Evolutionary conservation across 148 eudicot genomes (phyloP), one percentile per base, ranked within the genome.

Genomic region (Vaccinium vitisidaea): DNA sequence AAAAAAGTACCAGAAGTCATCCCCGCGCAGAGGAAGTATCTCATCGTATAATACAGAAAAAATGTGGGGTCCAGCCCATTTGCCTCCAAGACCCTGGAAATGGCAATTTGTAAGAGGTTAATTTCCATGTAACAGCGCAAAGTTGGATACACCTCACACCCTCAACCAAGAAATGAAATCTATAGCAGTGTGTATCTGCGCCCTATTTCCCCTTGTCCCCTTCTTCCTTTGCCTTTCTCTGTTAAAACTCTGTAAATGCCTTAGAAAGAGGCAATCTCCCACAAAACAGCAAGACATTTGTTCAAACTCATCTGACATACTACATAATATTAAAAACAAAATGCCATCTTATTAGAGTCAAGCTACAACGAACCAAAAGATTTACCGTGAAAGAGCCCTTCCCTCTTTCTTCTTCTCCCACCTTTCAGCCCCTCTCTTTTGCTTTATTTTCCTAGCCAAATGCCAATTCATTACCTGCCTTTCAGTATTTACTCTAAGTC

Each of bases 71-170:
- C 56, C 80, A 76, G 36, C 32, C 6, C 56, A 23, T 49, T 49
- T n/a, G 55, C 80, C 32, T 39, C 16, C 55, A 76, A 49, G 79
- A n/a, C 55, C 27, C 79, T 48, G 30, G 50, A 76, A 76, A 76
- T 2, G 80, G 80, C 30, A 52, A 76, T 76, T 19, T 75, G 27
- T 49, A 76, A 76, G 56, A 76, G 56, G 56, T 76, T 14, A 75
- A 75, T n/a, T 75, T 19, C 30, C 36, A 78, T 53, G 43, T 55
- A 78, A 78, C 58, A n/a, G 19, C 12, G 59, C 61, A 27, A 52
- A 23, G 43, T 78, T 78, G n/a, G 79, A 25, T 78, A 23, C 59
- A 53, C 80, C 61, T 23, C 39, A 53, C 2, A 18, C 43, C 74
- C 27, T 69, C 74, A 69, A 30, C 80, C 43, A 78, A 52, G 59